phyloP scores from a whole-genome alignment of 257 asterid genomes.

The Handroanthus guayacan region DNA sequence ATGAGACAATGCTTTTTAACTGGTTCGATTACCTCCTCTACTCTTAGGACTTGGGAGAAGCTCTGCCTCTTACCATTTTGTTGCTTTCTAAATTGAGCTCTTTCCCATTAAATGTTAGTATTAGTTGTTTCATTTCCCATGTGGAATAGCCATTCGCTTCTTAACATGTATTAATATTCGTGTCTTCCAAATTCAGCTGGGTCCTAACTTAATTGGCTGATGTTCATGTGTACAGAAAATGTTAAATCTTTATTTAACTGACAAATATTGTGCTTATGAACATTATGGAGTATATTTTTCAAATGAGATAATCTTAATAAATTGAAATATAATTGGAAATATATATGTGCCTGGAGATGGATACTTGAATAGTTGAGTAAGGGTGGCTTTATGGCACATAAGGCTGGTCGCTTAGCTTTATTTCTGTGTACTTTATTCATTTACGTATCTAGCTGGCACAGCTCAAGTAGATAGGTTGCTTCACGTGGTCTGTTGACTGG shows the following conservation, averaged over 20 bases:
- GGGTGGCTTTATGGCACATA: no score
- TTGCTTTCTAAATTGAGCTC: not conserved
- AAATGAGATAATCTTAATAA: not conserved
- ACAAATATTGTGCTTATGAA: not conserved
- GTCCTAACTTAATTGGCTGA: not conserved
- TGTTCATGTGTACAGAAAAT: not conserved
- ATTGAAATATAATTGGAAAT: not conserved
- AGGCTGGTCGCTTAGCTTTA: not conserved
- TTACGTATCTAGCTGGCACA: no score
- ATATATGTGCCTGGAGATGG: not conserved
- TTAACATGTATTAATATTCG: not conserved
- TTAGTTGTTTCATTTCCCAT: not conserved
- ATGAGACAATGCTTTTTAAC: no score
- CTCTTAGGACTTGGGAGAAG: not conserved
- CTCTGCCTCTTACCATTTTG: not conserved
- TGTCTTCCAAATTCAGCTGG: not conserved
- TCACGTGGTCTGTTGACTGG: not conserved
- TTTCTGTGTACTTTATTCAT: no score
- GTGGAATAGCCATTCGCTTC: not conserved
- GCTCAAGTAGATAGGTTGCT: not conserved
- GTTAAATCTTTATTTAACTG: not conserved
- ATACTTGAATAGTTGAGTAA: not conserved
- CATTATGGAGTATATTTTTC: not conserved
- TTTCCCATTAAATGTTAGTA: not conserved
- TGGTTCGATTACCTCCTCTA: not conserved